Evolutionary conservation across 805 yeast species (phyloP), one percentile per base, ranked within the genome.

Genomic region (Wickerhamiella shivajii): DNA sequence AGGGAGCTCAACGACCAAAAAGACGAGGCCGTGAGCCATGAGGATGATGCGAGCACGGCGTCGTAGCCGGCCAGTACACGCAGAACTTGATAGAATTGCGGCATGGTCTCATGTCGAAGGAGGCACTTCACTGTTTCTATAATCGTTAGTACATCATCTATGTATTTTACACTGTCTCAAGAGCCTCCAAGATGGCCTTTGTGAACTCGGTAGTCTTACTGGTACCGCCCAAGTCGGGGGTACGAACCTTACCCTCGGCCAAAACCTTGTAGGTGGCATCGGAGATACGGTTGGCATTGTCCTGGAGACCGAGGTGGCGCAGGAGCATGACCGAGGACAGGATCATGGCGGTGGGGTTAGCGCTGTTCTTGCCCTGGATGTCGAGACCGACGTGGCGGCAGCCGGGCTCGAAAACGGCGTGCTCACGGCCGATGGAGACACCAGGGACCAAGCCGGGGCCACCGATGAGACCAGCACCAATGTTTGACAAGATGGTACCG

Each of bases 381-480:
- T 87, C 96, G 51, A 87, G 69, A 63, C 97, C 97, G 53, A 85
- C 97, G 67, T 85, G 97, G 71, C 98, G 80, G 66, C 96, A 85
- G 64, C 97, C 98, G 52, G 98, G 97, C 69, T 87, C 98, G 61
- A 90, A 87, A 42, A 87, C 92, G 37, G 97, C 97, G 60, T 77
- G 77, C 52, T 87, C 96, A 62, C 93, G 77, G 63, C 98, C 98
- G 47, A 80, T 85, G 69, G 84, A 83, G 53, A 93, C 95, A 63
- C 97, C 97, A 50, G 98, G 96, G 37, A 87, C 94, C 51, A 87
- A 69, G 62, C 97, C 97, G 57, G 97, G 96, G 50, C 96, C 95
- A 61, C 97, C 97, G 46, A 90, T 77, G 67, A 62, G 69, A 44
- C 90, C 98, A 47, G 97, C 94, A 67, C 97, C 98, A 52, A 87